phyloP scores from a whole-genome alignment of 2,329 filamentous ascomycete genomes.

The Talaromyces rugulosus region DNA sequence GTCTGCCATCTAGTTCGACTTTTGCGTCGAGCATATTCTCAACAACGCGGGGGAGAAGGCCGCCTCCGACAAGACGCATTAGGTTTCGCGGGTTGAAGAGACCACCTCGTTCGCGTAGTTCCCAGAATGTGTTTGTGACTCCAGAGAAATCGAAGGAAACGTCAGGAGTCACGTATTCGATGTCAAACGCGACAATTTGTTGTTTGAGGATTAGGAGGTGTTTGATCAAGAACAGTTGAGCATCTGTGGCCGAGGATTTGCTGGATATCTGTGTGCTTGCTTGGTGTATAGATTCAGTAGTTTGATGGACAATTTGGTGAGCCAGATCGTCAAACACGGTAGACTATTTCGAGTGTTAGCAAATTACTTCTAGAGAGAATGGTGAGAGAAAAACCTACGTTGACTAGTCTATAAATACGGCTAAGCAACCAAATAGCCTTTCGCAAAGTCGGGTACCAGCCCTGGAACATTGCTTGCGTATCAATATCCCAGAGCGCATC shows the following conservation, averaged over 20 bases:
- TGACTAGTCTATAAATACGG: constrained; percentile 65
- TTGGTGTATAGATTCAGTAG: constrained; percentile 74
- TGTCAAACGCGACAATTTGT: constrained; percentile 92
- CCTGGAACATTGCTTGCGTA: constrained; percentile 53
- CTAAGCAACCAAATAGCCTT: constrained; percentile 67
- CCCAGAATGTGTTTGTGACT: constrained; percentile 63
- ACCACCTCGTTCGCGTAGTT: constrained; percentile 60
- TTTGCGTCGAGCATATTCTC: constrained; percentile 70
- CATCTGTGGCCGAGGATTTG: constrained; percentile 61
- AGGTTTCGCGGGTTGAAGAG: constrained; percentile 63
- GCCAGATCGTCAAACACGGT: constrained; percentile 68
- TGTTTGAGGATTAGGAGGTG: constrained; percentile 95
- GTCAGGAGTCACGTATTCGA: constrained; percentile 67
- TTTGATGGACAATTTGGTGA: constrained; percentile 83
- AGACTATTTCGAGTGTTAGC: constrained; percentile 41
- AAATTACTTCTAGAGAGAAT: not conserved
- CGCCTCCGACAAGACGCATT: constrained; percentile 54
- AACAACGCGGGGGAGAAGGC: constrained; percentile 61
- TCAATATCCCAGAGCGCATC: constrained; percentile 52
- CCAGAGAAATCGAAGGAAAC: constrained; percentile 64
- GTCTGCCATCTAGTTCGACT: constrained; percentile 60
- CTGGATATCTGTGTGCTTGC: constrained; percentile 68
- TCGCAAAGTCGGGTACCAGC: constrained; percentile 64
- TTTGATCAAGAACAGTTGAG: constrained; percentile 88
- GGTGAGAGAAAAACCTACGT: constrained; percentile 40